A percentile compares a stretch with the other conserved stretches of the same genome.
Conservation (phyloP, 2,329 filamentous ascomycete species). For the Scedosporium minutisporum region DNA sequence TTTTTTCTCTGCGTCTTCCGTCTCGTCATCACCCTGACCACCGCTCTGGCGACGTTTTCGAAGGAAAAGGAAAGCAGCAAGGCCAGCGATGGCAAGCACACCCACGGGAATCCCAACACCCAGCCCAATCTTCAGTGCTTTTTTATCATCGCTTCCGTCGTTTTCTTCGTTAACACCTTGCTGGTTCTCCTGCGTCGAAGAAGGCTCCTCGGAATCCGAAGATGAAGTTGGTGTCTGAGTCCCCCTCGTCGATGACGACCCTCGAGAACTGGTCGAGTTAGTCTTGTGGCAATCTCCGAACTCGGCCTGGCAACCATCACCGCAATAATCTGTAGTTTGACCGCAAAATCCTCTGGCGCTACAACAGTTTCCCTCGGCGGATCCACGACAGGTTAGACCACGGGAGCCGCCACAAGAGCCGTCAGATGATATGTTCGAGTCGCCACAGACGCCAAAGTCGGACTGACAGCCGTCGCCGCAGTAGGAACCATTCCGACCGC, state of each 20-base stretch:
- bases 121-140: not conserved
- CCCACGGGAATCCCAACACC: not conserved
- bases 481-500: slow-evolving; percentile 12
- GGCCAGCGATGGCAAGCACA: not conserved
- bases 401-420: slow-evolving; percentile 20
- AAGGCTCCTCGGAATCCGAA: not conserved
- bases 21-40: not conserved
- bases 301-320: slow-evolving; percentile 12
- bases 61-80: not conserved
- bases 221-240: not conserved
- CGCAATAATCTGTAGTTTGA: slow-evolving; percentile 14
- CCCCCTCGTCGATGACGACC: not conserved
- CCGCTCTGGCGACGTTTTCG: not conserved
- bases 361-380: slow-evolving; percentile 14
- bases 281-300: slow-evolving; percentile 12
- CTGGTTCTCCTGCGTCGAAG: not conserved
- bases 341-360: slow-evolving; percentile 16
- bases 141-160: not conserved
- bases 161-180: not conserved
- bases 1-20: not conserved
- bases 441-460: slow-evolving; percentile 18
- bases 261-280: not conserved
- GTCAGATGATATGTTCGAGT: slow-evolving; percentile 14
- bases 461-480: slow-evolving; percentile 25
- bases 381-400: slow-evolving; percentile 18